Evolutionary conservation across 352 stramenopile species (phyloP), one percentile per base, ranked within the genome.

Genomic region (Phytopythium montanum): DNA sequence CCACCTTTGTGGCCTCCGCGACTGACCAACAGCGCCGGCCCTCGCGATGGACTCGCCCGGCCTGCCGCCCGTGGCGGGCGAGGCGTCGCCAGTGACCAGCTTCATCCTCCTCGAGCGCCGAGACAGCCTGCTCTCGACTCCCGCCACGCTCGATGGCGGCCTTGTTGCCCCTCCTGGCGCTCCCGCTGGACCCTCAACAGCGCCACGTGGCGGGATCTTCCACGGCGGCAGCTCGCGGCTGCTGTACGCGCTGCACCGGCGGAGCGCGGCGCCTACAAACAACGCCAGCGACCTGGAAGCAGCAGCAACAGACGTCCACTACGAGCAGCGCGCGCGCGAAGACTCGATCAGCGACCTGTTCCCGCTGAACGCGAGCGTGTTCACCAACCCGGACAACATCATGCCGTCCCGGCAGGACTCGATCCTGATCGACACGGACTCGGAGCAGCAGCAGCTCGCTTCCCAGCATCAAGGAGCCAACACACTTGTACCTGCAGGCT

Each of bases 351-450:
- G 72, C 41, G 70, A 86, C 54, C 66, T 92, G 52, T 92, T 92
- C 51, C 83, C 77, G 18, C 69, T 90, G 59, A 76, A 85, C 55
- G 59, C 65, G 34, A 76, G 68, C 33, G 79, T 90, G 38, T 92
- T 85, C 58, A 87, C 80, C 14, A 92, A 79, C 56, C 79, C 80
- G 19, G 76, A 79, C 54, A 92, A 92, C 57, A 88, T 90, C 59
- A 69, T 87, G 67, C 83, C 80, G 46, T 87, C 83, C 42, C 59
- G 81, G 14, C 76, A 92, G 56, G 83, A 79, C n/a, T 86, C 79
- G 18, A 89, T 92, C 58, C 73, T 92, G 55, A 88, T 90, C 61
- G 73, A 82, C 54, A 79, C 71, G 23, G 79, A 92, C 64, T 70
- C 76, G 21, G 74, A 85, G 60, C 78, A 85, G 58, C 68, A 75